A percentile compares a stretch with the other conserved stretches of the same genome.
phyloP scores from a whole-genome alignment of 805 yeast species.

The Candida xiaguanensis region DNA sequence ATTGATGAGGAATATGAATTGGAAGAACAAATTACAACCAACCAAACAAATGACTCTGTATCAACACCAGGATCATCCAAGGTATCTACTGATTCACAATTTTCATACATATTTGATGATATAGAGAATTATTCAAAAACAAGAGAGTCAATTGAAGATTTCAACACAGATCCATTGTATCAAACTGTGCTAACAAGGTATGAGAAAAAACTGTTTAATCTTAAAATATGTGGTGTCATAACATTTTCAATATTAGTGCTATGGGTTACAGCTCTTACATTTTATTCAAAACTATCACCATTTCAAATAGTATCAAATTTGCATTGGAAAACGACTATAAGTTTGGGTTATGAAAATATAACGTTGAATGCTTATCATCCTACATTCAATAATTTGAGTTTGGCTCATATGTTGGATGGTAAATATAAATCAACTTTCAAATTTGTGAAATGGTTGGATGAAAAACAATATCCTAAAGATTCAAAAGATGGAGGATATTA shows the following conservation, averaged over 20 bases:
- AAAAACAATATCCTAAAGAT: conserved; percentile 27
- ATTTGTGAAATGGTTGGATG: conserved; percentile 25
- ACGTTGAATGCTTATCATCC: conserved; percentile 28
- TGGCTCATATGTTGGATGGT: conserved; percentile 23
- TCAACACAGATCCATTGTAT: conserved; percentile 19
- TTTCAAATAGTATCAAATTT: conserved; percentile 18
- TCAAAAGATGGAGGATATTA: conserved; percentile 27
- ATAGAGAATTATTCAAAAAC: conserved; percentile 18
- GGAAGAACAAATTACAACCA: neutral
- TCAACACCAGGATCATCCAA: conserved; percentile 4
- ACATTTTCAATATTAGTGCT: conserved; percentile 10
- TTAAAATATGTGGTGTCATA: conserved; percentile 5
- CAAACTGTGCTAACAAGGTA: conserved; percentile 18
- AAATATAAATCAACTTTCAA: conserved; percentile 14
- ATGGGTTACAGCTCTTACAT: conserved; percentile 26
- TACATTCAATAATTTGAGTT: conserved; percentile 22
- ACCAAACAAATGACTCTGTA: neutral
- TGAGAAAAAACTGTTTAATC: conserved; percentile 10
- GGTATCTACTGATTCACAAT: conserved; percentile 15
- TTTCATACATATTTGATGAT: conserved; percentile 28
- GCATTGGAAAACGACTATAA: conserved; percentile 19
- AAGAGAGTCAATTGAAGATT: conserved; percentile 16
- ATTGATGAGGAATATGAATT: conserved; percentile 9
- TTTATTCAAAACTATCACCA: conserved; percentile 24
- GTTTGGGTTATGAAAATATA: conserved; percentile 24